Percentiles rank a stretch among this genome's conserved stretches.
These are phyloP conservation scores for Fonsecaea pedrosoi DNA, from an alignment of 2,329 filamentous ascomycete species.

Conservation along the genomic window DNA sequence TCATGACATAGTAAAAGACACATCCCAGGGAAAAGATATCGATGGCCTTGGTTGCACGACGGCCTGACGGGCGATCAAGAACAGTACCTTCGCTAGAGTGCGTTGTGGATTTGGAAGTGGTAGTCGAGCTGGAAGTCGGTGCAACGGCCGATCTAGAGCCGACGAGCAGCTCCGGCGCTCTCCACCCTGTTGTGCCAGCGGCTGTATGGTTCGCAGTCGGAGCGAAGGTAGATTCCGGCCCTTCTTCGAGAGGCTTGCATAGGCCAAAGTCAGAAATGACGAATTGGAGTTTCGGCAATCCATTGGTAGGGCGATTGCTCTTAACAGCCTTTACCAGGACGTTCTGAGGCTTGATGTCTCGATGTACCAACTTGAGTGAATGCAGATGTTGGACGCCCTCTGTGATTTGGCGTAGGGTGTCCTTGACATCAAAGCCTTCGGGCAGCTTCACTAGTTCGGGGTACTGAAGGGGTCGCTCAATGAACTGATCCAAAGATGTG, in stretches of 20 bases:
- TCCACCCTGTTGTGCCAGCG: constrained; percentile 93
- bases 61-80: constrained; percentile 64
- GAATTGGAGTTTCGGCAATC: constrained; percentile 71
- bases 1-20: constrained; percentile 99
- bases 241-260: constrained; percentile 89
- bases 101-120: constrained; percentile 40
- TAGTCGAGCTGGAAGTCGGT: constrained; percentile 60
- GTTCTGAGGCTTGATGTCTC: constrained; percentile 96
- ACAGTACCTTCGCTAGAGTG: constrained; percentile 58
- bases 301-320: constrained; percentile 35
- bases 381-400: constrained; percentile 89
- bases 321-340: constrained; percentile 74
- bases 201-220: constrained; percentile 81
- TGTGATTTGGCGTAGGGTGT: constrained; percentile 85
- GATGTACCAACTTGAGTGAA: constrained; percentile 90
- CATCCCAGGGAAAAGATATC: constrained; percentile 97
- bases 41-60: constrained; percentile 91
- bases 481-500: constrained; percentile 88
- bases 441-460: constrained; percentile 71
- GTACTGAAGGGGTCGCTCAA: constrained; percentile 75
- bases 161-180: constrained; percentile 88
- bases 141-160: constrained; percentile 52
- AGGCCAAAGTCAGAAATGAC: constrained; percentile 97
- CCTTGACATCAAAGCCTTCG: constrained; percentile 73
- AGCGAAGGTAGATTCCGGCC: constrained; percentile 91